Percentiles rank a stretch among this genome's conserved stretches.
Conservation (phyloP, 352 stramenopile genomes). For the Elongisporangium prolatum region DNA sequence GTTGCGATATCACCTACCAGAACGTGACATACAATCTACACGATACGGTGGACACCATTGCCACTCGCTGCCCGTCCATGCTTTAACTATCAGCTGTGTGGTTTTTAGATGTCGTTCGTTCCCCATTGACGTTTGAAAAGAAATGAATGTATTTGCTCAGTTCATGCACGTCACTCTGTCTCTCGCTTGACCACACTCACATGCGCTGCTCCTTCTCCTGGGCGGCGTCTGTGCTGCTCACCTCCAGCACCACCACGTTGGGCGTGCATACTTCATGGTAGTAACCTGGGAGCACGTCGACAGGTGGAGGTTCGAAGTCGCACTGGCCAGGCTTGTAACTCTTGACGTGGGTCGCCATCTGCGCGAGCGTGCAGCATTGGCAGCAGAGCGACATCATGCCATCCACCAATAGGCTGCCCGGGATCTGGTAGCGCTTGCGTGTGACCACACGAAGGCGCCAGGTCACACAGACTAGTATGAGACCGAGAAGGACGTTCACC, state of each 20-base stretch:
- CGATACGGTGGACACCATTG: constrained; percentile 15
- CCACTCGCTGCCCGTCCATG: neutral
- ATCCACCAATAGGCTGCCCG: constrained; percentile 24
- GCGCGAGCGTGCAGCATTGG: constrained; percentile 36
- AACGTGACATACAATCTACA: constrained; percentile 19
- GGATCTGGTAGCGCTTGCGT: constrained; percentile 35
- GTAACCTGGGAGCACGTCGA: constrained; percentile 36
- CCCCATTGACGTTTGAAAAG: neutral
- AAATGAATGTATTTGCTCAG: neutral
- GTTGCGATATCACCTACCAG: constrained; percentile 23
- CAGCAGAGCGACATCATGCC: constrained; percentile 32
- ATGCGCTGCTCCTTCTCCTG: neutral
- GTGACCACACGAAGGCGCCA: constrained; percentile 33
- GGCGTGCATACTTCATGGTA: neutral
- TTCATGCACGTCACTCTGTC: neutral
- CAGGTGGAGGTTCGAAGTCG: constrained; percentile 20
- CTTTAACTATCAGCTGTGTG: neutral
- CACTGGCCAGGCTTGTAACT: constrained; percentile 44
- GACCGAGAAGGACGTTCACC: neutral
- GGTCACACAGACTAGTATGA: constrained; percentile 20
- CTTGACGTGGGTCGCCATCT: constrained; percentile 55
- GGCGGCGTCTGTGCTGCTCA: neutral
- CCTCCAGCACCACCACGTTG: neutral
- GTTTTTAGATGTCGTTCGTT: neutral
- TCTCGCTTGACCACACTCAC: neutral